These are phyloP conservation scores for Agrostemma githago DNA, from an alignment of 148 eudicot genomes.

Conservation along the genomic window DNA sequence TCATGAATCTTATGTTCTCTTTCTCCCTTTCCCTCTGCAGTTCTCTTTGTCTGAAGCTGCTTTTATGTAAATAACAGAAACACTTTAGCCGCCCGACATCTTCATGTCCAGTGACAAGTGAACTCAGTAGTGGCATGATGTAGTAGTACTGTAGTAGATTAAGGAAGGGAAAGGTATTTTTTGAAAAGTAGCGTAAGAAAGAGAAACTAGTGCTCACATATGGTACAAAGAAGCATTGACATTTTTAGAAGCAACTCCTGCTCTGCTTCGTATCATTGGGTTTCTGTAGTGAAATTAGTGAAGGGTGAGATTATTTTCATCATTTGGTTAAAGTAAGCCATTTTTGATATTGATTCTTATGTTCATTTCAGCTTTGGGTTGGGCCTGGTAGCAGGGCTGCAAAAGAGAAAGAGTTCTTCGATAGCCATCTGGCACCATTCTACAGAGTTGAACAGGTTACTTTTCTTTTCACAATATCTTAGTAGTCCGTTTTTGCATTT, in stretches of 20 bases:
- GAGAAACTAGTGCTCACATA: not conserved
- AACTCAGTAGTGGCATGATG: not conserved
- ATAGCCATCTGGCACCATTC: conserved; percentile 90
- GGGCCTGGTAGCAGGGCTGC: conserved; percentile 95
- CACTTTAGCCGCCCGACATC: not conserved
- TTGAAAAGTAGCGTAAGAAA: not conserved
- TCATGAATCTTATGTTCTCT: conserved; percentile 1
- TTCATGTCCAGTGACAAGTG: conserved; percentile 3
- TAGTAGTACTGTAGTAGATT: not conserved
- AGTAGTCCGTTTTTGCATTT: not conserved
- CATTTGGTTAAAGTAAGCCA: not conserved
- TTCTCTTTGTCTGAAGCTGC: conserved; percentile 3
- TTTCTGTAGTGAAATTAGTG: not conserved
- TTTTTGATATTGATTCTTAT: conserved; percentile 15
- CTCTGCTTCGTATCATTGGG: not conserved
- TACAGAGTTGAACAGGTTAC: conserved; percentile 97
- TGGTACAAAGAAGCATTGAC: not conserved
- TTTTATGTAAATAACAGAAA: not conserved
- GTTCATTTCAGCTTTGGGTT: conserved; percentile 85
- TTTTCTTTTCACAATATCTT: conserved; percentile 7
- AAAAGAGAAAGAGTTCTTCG: conserved; percentile 82
- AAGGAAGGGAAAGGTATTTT: not conserved
- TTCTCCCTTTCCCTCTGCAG: conserved; percentile 2
- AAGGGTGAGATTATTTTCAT: not conserved
- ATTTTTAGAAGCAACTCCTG: not conserved